Evolutionary conservation across 306 rosid genomes (phyloP).

Genomic region (Cucurbita argyrosperma): DNA sequence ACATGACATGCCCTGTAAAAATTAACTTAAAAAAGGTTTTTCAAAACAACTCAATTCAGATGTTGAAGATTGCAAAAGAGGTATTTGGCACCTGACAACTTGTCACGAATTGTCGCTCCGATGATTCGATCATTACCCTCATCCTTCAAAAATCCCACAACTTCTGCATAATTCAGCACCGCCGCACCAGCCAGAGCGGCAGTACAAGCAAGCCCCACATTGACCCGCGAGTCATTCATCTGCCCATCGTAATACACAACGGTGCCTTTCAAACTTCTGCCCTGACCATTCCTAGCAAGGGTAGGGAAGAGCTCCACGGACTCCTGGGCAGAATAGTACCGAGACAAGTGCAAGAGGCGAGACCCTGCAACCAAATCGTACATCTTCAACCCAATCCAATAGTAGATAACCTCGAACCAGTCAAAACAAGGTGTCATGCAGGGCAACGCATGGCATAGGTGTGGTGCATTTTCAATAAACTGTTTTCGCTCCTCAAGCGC

Average conservation of each 20-base stretch:
- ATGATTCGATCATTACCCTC: constrained; percentile 48
- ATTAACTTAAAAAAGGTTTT: neutral
- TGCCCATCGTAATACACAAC: constrained; percentile 98
- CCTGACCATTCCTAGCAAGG: constrained; percentile 51
- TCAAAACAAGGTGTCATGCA: constrained; percentile 97
- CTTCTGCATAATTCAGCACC: constrained; percentile 93
- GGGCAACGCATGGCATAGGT: constrained; percentile 91
- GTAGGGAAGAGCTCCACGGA: constrained; percentile 92
- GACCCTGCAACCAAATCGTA: constrained; percentile 91
- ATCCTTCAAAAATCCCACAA: constrained; percentile 66
- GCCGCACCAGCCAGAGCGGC: constrained; percentile 98
- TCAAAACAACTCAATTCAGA: neutral
- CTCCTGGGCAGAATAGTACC: constrained; percentile 82
- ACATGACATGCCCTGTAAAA: neutral
- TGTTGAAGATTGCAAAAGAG: neutral
- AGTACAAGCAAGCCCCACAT: constrained; percentile 88
- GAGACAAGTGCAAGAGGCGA: constrained; percentile 66
- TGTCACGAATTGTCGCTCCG: constrained; percentile 78
- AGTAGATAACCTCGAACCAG: constrained; percentile 90
- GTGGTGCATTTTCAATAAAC: constrained; percentile 91
- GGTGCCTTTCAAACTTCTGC: constrained; percentile 65
- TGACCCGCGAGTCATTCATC: constrained; percentile 92
- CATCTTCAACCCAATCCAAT: constrained; percentile 87
- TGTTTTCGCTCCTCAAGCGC: constrained; percentile 94
- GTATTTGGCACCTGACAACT: constrained; percentile 49